Conservation (phyloP, 164 flowering plant species). For the Kingdonia uniflora region DNA sequence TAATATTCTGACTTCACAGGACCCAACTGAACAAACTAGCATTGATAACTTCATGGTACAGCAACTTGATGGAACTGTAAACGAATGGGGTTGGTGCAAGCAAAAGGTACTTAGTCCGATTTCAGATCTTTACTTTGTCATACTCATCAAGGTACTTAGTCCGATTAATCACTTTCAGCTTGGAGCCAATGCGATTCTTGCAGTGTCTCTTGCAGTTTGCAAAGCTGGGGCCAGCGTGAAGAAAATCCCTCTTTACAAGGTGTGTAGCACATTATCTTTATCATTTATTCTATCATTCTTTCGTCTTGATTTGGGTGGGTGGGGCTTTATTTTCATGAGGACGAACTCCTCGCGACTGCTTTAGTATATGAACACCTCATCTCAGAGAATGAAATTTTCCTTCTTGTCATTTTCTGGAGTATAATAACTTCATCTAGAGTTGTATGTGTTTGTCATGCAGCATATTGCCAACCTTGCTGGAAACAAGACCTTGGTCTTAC, state of each 20-base stretch:
- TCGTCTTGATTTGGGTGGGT: no score
- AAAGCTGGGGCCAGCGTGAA: conserved; percentile 74
- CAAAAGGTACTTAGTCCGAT: conserved; percentile 50
- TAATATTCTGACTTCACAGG: conserved; percentile 23
- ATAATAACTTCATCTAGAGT: no score
- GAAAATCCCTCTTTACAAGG: conserved; percentile 83
- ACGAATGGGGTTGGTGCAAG: conserved; percentile 99
- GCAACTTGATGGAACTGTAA: conserved; percentile 79
- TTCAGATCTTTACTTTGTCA: not conserved
- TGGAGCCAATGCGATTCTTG: conserved; percentile 89
- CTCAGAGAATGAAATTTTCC: no score
- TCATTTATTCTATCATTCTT: no score
- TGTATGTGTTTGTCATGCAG: conserved; percentile 28
- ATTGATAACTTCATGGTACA: conserved; percentile 90
- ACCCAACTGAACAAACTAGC: conserved; percentile 61
- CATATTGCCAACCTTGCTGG: conserved; percentile 93
- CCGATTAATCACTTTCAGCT: conserved; percentile 33
- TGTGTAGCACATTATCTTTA: conserved; percentile 11
- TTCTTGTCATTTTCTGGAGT: not conserved
- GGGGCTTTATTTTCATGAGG: no score
- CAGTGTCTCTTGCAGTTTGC: conserved; percentile 93
- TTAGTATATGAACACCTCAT: no score
- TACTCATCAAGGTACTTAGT: not conserved
- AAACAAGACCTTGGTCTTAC: conserved; percentile 70
- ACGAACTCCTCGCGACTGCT: no score